These are phyloP conservation scores for Globisporangium emineosum DNA, from an alignment of 352 stramenopile species.

Conservation along the genomic window DNA sequence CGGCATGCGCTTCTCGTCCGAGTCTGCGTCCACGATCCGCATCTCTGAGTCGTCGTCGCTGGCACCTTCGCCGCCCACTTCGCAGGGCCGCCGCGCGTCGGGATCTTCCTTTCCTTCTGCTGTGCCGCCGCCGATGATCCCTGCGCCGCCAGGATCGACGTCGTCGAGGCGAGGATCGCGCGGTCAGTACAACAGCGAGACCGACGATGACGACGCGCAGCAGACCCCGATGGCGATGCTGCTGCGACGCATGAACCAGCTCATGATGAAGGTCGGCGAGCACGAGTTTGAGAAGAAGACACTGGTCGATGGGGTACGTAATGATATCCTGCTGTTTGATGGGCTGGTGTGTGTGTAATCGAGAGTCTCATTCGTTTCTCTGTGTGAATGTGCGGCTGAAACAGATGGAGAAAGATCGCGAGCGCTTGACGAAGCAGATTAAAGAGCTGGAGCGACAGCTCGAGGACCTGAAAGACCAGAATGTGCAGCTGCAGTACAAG, in stretches of 20 bases:
- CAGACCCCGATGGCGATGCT: constrained; percentile 66
- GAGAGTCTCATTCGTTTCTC: background rate
- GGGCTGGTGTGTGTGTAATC: background rate
- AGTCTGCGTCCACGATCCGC: constrained; percentile 10
- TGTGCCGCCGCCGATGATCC: background rate
- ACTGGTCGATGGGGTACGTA: constrained; percentile 59
- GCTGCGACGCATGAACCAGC: constrained; percentile 69
- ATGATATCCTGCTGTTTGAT: background rate
- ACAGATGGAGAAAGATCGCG: constrained; percentile 80
- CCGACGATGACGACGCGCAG: constrained; percentile 19
- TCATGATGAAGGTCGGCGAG: constrained; percentile 84
- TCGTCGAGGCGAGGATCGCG: constrained; percentile 16
- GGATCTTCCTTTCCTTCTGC: background rate
- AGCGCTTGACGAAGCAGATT: constrained; percentile 38
- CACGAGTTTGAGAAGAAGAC: constrained; percentile 88
- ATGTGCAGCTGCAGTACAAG: constrained; percentile 83
- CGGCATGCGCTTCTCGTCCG: constrained; percentile 15
- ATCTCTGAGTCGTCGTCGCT: constrained; percentile 15
- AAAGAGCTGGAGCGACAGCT: constrained; percentile 48
- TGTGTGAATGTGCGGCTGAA: background rate
- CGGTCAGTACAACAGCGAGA: background rate
- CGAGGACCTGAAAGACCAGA: constrained; percentile 75
- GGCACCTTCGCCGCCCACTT: constrained; percentile 15
- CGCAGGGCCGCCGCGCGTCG: constrained; percentile 5
- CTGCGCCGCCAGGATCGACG: constrained; percentile 5